Conservation (phyloP, 495 filamentous ascomycete species). For the Penicillium cataractarum region DNA sequence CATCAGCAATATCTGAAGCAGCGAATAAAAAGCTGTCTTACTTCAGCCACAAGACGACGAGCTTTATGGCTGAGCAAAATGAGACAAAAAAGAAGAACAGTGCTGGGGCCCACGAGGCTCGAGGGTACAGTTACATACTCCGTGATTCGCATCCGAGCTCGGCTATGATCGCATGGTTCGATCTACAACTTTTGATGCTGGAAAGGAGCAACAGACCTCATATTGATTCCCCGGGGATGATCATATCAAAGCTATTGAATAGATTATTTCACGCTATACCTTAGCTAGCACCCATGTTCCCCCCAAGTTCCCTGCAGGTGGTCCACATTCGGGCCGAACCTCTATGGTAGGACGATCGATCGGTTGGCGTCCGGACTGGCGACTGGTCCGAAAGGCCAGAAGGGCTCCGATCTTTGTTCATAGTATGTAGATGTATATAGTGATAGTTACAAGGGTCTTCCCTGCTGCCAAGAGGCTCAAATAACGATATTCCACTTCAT, state of each 20-base stretch:
- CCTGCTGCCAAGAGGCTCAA: not conserved
- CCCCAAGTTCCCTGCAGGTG: slow-evolving; percentile 7
- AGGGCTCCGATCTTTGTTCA: not conserved
- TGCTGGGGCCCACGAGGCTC: slow-evolving; percentile 9
- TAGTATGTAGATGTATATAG: not conserved
- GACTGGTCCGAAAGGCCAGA: not conserved
- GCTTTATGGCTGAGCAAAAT: not conserved
- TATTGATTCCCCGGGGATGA: not conserved
- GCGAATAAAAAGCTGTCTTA: slow-evolving; percentile 8
- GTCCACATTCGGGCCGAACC: slow-evolving; percentile 15
- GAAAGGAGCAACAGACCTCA: not conserved
- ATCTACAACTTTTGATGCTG: not conserved
- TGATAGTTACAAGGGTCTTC: not conserved
- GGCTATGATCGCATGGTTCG: not conserved
- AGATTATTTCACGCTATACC: not conserved
- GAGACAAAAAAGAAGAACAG: not conserved
- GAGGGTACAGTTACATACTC: slow-evolving; percentile 17
- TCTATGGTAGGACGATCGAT: slow-evolving; percentile 12
- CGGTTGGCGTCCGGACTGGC: slow-evolving; percentile 10
- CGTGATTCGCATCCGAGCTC: slow-evolving; percentile 8
- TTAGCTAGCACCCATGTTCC: not conserved
- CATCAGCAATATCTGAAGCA: not conserved
- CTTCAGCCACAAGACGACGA: slow-evolving; percentile 8
- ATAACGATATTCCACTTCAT: not conserved
- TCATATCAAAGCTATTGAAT: not conserved